Conservation (phyloP, 129 eudicot species). For the Mikania micrantha region DNA sequence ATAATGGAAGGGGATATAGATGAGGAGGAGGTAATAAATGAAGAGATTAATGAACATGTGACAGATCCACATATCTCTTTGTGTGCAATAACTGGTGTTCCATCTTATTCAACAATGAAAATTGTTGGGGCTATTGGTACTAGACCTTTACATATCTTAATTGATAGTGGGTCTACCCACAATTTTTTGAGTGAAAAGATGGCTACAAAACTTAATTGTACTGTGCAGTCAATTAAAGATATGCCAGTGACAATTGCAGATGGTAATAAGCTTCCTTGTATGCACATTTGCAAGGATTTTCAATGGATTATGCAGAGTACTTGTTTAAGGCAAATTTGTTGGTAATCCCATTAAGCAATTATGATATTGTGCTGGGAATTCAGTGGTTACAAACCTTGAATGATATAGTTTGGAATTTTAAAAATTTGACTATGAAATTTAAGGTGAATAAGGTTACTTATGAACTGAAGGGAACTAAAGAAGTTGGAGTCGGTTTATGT, state of each 20-base stretch:
- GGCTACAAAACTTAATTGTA: too few species aligned
- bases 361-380: background rate
- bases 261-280: background rate
- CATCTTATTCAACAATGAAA: background rate
- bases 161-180: too few species aligned
- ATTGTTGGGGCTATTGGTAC: too few species aligned
- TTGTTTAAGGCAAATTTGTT: background rate
- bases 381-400: background rate
- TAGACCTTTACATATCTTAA: too few species aligned
- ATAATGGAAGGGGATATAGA: too few species aligned
- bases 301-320: background rate
- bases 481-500: too few species aligned
- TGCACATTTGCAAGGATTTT: background rate
- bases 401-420: background rate
- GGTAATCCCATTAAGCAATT: background rate
- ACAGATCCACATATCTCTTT: background rate
- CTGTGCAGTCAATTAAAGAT: background rate
- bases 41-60: background rate
- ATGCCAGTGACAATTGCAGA: background rate
- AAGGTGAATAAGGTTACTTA: background rate
- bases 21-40: background rate
- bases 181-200: background rate
- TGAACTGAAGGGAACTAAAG: background rate
- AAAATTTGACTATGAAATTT: background rate
- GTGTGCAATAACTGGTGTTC: background rate